Base-by-base conservation (phyloP, 2,329 filamentous ascomycete genomes). In the Thielaviopsis musarum region DNA sequence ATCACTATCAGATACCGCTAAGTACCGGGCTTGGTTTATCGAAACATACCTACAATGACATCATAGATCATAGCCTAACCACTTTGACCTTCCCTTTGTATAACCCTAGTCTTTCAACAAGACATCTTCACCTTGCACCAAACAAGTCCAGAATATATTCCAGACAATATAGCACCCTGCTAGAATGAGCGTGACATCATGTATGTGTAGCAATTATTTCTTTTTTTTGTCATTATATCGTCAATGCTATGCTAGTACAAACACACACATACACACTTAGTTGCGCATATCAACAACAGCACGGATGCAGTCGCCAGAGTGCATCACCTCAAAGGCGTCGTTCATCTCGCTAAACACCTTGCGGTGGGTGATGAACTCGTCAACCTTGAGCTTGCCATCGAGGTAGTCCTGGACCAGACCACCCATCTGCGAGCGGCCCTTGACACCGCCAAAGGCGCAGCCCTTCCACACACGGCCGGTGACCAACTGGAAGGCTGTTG, bases 291-390 rank as follows among this genome's bases (percentile, higher is more conserved):
- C 82, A 58, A 96, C 87, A 10, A 97, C 93, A 66, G 89, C 95
- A 64, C 93, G 88, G 69, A 98, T 96, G 74, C 93, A 98, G 73
- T 97, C 91, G 61, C 93, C 93, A 62, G 83, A 80, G 79, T 96
- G 94, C 93, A 98, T 98, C 66, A 86, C 83, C 64, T 89, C 82
- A 68, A 95, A 98, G 21, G 90, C 91, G 57, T 79, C 76, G 78
- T 97, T 97, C 73, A 98, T 95, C 68, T 87, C 82, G 62, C 75
- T 75, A 52, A 98, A 77, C 3, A 79, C 80, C 76, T 95, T 88
- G 66, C 91, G 84, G 77, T 98, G 93, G 34, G 93, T 98, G 75
- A 98, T 97, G 77, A 97, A 97, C 77, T 98, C 93, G 70, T 97
- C 91, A 53, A 97, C 93, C 84, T 96, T 97, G 70, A 98, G 84